These are phyloP conservation scores for Saccharomycopsis javanensis DNA, from an alignment of 805 yeast genomes.

Conservation along the genomic window DNA sequence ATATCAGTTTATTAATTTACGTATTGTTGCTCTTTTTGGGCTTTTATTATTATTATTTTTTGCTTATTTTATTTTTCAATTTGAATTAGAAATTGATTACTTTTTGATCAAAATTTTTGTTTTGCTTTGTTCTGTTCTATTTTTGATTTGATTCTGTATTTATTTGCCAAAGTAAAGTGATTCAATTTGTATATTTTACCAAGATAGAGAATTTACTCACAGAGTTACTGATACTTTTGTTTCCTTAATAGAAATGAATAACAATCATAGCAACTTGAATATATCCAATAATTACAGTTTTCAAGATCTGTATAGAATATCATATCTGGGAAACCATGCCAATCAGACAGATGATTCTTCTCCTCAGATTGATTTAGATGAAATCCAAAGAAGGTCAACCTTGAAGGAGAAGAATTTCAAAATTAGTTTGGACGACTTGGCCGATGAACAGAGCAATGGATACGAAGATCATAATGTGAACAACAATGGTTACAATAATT, in stretches of 20 bases:
- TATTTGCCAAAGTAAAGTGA: background rate
- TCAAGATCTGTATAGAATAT: background rate
- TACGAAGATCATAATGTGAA: too few species aligned
- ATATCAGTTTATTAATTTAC: background rate
- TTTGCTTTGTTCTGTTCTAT: too few species aligned
- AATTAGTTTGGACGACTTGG: background rate
- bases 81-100: too few species aligned
- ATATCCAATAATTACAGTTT: background rate
- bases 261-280: background rate
- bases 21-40: background rate
- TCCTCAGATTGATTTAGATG: slow-evolving; percentile 15
- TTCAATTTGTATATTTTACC: background rate
- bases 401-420: background rate
- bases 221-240: too few species aligned
- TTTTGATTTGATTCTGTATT: background rate
- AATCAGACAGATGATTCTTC: background rate
- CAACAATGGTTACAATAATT: background rate
- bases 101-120: too few species aligned
- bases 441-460: background rate
- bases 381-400: slow-evolving; percentile 13
- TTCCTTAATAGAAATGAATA: background rate
- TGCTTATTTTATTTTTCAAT: background rate
- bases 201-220: too few species aligned
- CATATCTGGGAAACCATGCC: background rate
- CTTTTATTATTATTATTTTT: background rate